phyloP scores from a whole-genome alignment of 2,329 filamentous ascomycete species.

The Colletotrichum echinochloae region DNA sequence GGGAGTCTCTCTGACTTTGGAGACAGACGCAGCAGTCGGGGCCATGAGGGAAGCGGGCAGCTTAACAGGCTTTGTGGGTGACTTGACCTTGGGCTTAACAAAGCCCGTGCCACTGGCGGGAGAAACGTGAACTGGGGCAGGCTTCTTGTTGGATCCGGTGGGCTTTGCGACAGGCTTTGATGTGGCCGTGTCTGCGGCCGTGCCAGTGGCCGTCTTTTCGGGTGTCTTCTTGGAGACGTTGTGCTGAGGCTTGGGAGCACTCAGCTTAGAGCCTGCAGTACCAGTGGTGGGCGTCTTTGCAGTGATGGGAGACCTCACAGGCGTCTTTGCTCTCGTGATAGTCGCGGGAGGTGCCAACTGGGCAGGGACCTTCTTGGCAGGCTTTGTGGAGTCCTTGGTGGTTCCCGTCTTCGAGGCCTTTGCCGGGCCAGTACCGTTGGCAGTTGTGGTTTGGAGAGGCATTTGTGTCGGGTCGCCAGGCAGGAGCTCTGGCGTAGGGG shows the following conservation, averaged over 20 bases:
- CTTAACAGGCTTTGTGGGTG: slow-evolving; percentile 75
- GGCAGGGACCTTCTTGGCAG: slow-evolving; percentile 48
- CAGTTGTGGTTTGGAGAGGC: slow-evolving; percentile 27
- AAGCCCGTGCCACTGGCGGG: slow-evolving; percentile 57
- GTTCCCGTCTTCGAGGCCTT: slow-evolving; percentile 44
- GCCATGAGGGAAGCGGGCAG: slow-evolving; percentile 76
- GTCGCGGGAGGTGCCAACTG: slow-evolving; percentile 43
- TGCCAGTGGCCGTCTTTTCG: slow-evolving; percentile 36
- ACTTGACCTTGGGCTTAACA: slow-evolving; percentile 72
- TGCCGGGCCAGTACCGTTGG: slow-evolving; percentile 44
- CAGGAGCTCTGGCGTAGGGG: slow-evolving; percentile 48
- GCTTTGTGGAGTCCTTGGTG: slow-evolving; percentile 40
- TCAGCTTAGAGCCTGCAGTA: slow-evolving; percentile 46
- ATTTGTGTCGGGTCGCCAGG: slow-evolving; percentile 46
- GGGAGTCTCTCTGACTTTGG: slow-evolving; percentile 61
- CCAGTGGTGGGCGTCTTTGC: slow-evolving; percentile 55
- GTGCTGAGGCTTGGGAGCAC: slow-evolving; percentile 44
- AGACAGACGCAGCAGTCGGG: slow-evolving; percentile 76
- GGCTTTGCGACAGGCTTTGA: slow-evolving; percentile 48
- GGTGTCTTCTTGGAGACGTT: slow-evolving; percentile 32
- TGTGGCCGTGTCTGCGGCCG: slow-evolving; percentile 37
- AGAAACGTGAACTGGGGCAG: slow-evolving; percentile 55
- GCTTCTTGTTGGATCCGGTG: slow-evolving; percentile 55
- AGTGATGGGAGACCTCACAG: slow-evolving; percentile 52
- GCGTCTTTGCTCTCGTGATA: slow-evolving; percentile 49